Percentiles rank a stretch among this genome's conserved stretches.
phyloP scores from a whole-genome alignment of 2,329 filamentous ascomycete species.

The Colletotrichum scovillei region DNA sequence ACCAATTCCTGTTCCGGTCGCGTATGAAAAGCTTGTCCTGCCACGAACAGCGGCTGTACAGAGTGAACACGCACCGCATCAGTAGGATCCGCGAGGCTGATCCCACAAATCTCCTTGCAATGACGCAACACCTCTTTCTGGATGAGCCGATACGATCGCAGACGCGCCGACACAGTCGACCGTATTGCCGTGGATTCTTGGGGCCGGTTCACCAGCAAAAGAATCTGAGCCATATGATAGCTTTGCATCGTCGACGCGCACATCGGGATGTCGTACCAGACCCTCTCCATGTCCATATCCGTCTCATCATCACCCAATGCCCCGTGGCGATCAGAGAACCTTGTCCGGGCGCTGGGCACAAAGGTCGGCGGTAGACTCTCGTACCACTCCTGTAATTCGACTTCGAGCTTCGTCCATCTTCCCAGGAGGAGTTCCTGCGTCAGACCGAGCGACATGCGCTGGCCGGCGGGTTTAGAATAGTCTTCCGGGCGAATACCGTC shows the following conservation, averaged over 20 bases:
- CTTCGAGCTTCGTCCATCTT: conserved; percentile 28
- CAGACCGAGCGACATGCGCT: conserved; percentile 2
- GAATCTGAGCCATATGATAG: conserved; percentile 73
- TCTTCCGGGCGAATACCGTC: conserved; percentile 53
- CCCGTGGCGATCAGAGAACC: no score
- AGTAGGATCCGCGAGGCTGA: conserved; percentile 9
- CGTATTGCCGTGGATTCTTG: conserved; percentile 11
- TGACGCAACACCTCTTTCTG: not conserved
- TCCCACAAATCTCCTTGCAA: conserved; percentile 9
- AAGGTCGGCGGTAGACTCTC: not conserved
- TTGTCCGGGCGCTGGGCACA: not conserved
- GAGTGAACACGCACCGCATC: conserved; percentile 10
- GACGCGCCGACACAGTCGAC: not conserved
- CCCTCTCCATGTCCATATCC: conserved; percentile 58
- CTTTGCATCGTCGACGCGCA: conserved; percentile 75
- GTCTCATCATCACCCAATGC: not conserved
- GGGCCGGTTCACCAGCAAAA: conserved; percentile 55
- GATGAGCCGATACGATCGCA: conserved; percentile 4
- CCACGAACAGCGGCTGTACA: conserved; percentile 13
- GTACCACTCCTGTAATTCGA: conserved; percentile 10
- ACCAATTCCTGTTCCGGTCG: conserved; percentile 66
- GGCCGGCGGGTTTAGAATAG: not conserved
- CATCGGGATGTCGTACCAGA: conserved; percentile 73
- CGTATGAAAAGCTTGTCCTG: conserved; percentile 57
- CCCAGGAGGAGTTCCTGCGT: conserved; percentile 1